Evolutionary conservation across 2,329 filamentous ascomycete genomes (phyloP).

Genomic region (Fusarium annulatum): DNA sequence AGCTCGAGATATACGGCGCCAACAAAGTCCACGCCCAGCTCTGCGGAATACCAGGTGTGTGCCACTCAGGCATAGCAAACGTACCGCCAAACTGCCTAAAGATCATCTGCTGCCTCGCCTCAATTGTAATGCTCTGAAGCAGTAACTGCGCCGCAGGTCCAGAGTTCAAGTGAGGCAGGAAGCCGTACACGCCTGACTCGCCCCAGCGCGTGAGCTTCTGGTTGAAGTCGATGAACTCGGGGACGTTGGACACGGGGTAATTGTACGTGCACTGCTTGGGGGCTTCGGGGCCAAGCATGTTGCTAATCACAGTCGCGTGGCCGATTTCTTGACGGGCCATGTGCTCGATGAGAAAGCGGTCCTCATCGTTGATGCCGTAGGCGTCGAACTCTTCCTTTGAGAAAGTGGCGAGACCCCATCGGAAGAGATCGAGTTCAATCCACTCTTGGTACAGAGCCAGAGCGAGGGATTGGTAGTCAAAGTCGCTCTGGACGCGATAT

Average conservation of each 20-base stretch:
- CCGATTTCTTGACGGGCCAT: conserved; percentile 83
- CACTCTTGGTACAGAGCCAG: conserved; percentile 84
- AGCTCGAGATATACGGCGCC: conserved; percentile 83
- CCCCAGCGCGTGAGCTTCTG: conserved; percentile 87
- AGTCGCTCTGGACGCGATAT: conserved; percentile 83
- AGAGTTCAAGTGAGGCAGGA: conserved; percentile 80
- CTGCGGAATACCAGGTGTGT: conserved; percentile 82
- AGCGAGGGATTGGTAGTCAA: conserved; percentile 82
- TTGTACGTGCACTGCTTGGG: conserved; percentile 83
- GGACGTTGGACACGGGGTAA: conserved; percentile 80
- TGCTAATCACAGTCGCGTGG: conserved; percentile 80
- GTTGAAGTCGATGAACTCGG: conserved; percentile 84
- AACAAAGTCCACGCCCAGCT: conserved; percentile 87
- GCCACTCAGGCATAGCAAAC: conserved; percentile 86
- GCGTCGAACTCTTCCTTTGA: conserved; percentile 75
- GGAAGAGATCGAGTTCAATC: conserved; percentile 87
- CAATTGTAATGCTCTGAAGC: conserved; percentile 79
- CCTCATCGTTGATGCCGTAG: conserved; percentile 74
- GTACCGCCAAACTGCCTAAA: conserved; percentile 86
- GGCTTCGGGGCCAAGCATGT: conserved; percentile 78
- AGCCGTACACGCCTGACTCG: conserved; percentile 84
- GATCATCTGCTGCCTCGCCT: conserved; percentile 84
- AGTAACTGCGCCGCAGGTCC: conserved; percentile 79
- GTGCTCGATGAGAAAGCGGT: conserved; percentile 76
- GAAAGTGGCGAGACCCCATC: conserved; percentile 77